A percentile compares a stretch with the other conserved stretches of the same genome.
Conservation (phyloP, 129 eudicot genomes). For the Chrysanthemum lavandulifolium region DNA sequence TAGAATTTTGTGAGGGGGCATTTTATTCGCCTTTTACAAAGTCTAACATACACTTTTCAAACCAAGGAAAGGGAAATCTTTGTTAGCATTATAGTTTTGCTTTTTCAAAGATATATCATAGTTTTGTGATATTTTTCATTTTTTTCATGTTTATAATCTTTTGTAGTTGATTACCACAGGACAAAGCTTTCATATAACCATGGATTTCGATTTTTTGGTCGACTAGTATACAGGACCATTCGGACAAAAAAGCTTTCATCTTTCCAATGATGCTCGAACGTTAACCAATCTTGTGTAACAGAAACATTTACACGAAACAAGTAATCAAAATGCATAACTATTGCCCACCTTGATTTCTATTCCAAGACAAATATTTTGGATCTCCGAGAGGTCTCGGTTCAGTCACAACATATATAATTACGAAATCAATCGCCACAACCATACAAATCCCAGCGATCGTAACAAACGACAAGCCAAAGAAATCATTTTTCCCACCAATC, state of each 20-base stretch:
- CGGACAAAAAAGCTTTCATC: background rate
- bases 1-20: conserved; percentile 15
- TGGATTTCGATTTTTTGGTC: too few species aligned
- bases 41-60: background rate
- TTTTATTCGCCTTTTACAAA: conserved; percentile 15
- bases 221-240: too few species aligned
- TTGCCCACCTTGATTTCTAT: conserved; percentile 40
- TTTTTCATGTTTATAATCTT: background rate
- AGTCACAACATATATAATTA: conserved; percentile 46
- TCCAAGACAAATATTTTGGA: conserved; percentile 91
- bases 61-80: background rate
- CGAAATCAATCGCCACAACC: conserved; percentile 49
- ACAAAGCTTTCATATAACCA: too few species aligned
- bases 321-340: background rate
- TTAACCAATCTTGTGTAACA: too few species aligned
- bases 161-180: too few species aligned
- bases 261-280: background rate
- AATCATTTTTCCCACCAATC: conserved; percentile 82
- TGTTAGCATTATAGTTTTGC: background rate
- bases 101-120: background rate
- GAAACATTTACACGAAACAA: background rate
- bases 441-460: conserved; percentile 60
- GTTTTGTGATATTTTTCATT: background rate
- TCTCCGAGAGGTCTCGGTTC: conserved; percentile 90
- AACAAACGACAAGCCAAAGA: conserved; percentile 65